A percentile compares a stretch with the other conserved stretches of the same genome.
These are phyloP conservation scores for Cochlearia excelsa DNA, from an alignment of 345 rosid species.

Conservation along the genomic window DNA sequence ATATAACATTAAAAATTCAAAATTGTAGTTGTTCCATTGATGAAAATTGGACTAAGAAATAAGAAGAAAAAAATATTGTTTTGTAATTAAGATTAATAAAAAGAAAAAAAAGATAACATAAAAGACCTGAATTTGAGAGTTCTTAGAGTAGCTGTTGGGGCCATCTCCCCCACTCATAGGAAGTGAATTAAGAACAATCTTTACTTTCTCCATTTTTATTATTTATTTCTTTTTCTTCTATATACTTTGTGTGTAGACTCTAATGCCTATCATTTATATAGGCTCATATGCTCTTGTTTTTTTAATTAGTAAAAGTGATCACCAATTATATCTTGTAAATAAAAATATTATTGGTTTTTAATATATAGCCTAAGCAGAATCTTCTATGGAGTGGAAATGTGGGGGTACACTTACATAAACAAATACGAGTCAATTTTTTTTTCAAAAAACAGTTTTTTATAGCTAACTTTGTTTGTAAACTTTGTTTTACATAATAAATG, in stretches of 20 bases:
- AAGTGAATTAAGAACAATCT: slow-evolving; percentile 35
- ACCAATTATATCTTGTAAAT: too few relatives aligned
- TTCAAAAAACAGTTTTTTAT: too few relatives aligned
- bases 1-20: too few relatives aligned
- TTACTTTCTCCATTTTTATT: slow-evolving; percentile 19
- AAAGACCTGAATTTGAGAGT: slow-evolving; percentile 54
- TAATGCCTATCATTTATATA: slow-evolving; percentile 26
- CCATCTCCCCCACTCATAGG: slow-evolving; percentile 56
- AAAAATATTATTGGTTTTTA: too few relatives aligned
- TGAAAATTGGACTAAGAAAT: background rate
- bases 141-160: slow-evolving; percentile 46
- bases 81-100: background rate
- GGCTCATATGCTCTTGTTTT: background rate
- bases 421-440: too few relatives aligned
- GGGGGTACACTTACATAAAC: too few relatives aligned
- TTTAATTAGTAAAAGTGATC: too few relatives aligned
- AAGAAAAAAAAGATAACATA: background rate
- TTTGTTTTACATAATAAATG: too few relatives aligned
- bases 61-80: background rate
- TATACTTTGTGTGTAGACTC: slow-evolving; percentile 19
- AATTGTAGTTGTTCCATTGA: too few relatives aligned
- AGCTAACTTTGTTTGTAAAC: too few relatives aligned
- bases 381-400: too few relatives aligned
- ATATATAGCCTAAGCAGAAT: too few relatives aligned
- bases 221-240: background rate